Base-by-base conservation (phyloP, 139 green algal species). In the Axilococcus clingmanii region DNA sequence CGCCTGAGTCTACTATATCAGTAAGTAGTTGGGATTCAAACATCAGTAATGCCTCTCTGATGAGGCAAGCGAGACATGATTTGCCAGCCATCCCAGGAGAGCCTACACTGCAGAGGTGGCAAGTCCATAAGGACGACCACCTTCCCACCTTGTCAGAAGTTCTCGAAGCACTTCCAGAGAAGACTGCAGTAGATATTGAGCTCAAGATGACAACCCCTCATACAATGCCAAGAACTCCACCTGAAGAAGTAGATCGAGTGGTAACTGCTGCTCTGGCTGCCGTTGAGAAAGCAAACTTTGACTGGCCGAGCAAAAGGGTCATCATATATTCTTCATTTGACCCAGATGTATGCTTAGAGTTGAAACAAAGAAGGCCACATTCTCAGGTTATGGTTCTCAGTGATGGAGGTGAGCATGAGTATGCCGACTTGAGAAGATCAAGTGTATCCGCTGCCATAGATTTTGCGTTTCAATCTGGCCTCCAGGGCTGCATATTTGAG, bases 261-360 rank as follows among this genome's bases (percentile, higher is more conserved):
- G 48, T 80, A 11, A 24, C 33, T n/a, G 47, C 63, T 16, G 68
- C 73, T 12, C 27, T 78, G 34, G 52, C 35, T 5, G 40, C 28
- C 15, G 52, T 78, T 17, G 41, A 75, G 3, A n/a, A 24, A 2
- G 34, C 20, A 22, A 7, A 33, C n/a, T 24, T 22, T 8, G 30
- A 19, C 19, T 31, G 19, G 17, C 54, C 41, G 30, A 3, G 19
- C 17, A 40, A 42, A 0, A 42, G 52, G 20, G 25, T 23, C 12
- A 34, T 94, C 1, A 47, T 93, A 3, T 86, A 88, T 49, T 84
- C 70, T 15, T 85, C 68, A 8, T 95, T 95, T 49, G 83, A 92
- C 66, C 86, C 86, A 2, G 83, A 93, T 31, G 72, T 92, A 7
- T 91, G 81, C 61, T 32, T 52, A 8, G 71, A 57, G 41, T 15